Conservation (phyloP, 306 rosid genomes). For the Quercus agrifolia region DNA sequence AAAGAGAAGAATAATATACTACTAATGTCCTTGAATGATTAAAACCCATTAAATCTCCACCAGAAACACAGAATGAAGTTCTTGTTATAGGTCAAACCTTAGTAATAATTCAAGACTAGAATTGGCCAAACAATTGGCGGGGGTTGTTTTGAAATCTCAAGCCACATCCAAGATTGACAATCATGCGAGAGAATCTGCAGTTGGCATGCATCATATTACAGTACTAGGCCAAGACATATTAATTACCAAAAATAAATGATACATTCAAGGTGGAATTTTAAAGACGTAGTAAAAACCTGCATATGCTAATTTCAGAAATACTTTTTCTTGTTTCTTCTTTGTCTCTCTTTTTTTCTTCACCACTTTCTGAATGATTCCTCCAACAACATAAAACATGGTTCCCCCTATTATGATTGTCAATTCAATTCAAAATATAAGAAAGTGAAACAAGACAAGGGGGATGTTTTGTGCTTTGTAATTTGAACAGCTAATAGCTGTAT, state of each 20-base stretch:
- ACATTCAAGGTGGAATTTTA: too few relatives aligned
- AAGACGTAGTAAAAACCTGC: too few relatives aligned
- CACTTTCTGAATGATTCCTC: not conserved
- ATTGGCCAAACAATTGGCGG: not conserved
- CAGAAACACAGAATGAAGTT: too few relatives aligned
- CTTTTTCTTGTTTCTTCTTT: too few relatives aligned
- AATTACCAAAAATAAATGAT: too few relatives aligned
- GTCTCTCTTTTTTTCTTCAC: too few relatives aligned
- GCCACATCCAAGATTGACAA: not conserved
- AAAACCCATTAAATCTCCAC: not conserved
- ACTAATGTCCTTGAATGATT: not conserved
- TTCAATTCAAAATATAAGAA: conserved; percentile 2
- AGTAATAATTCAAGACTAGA: not conserved
- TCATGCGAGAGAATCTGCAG: not conserved
- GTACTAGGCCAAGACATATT: not conserved
- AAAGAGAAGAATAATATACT: not conserved
- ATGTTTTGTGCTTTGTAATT: conserved; percentile 17
- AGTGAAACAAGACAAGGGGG: not conserved
- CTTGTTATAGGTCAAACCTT: not conserved
- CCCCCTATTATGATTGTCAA: not conserved
- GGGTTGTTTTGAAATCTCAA: not conserved
- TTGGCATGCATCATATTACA: not conserved
- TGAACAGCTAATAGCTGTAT: conserved; percentile 13
- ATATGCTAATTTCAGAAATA: too few relatives aligned
- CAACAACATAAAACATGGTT: not conserved